Percentiles rank a stretch among this genome's conserved stretches.
Evolutionary conservation across 163 green algal genomes (phyloP).

Genomic region (Scenedesmus sp.): DNA sequence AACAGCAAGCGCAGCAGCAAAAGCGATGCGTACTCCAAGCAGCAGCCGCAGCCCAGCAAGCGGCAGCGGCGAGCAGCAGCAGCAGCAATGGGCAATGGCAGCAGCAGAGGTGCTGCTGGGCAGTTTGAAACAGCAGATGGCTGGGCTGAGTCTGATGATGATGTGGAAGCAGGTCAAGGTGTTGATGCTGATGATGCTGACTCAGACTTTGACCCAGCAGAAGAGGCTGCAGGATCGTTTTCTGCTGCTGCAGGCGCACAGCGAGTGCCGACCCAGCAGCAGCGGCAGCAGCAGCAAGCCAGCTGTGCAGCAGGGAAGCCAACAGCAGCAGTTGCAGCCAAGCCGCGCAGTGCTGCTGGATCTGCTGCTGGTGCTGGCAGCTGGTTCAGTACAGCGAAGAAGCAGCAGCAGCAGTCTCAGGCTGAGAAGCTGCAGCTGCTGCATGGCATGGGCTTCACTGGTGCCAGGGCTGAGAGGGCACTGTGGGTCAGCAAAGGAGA

Average conservation of each 20-base stretch:
- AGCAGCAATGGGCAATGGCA: neutral
- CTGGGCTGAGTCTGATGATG: neutral
- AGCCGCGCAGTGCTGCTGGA: neutral
- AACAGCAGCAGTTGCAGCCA: neutral
- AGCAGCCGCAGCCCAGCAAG: neutral
- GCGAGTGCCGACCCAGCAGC: neutral
- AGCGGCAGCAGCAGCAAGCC: conserved; percentile 28
- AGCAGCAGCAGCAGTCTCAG: neutral
- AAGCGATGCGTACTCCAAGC: neutral
- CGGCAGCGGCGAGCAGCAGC: conserved; percentile 19
- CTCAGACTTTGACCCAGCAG: neutral
- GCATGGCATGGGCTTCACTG: conserved; percentile 33
- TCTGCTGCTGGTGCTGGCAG: neutral
- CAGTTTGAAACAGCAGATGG: neutral
- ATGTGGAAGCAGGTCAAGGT: neutral
- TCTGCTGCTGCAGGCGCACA: neutral
- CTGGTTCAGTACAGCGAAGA: neutral
- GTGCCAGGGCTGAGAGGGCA: conserved; percentile 18
- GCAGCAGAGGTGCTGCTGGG: neutral
- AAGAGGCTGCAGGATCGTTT: neutral
- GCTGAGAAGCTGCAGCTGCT: conserved; percentile 32
- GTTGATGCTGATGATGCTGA: neutral
- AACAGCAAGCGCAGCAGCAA: neutral
- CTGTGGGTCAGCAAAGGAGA: conserved; percentile 59
- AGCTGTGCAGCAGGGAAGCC: neutral